These are phyloP conservation scores for Pelagomonas calceolata DNA, from an alignment of 108 stramenopile genomes.

Conservation along the genomic window DNA sequence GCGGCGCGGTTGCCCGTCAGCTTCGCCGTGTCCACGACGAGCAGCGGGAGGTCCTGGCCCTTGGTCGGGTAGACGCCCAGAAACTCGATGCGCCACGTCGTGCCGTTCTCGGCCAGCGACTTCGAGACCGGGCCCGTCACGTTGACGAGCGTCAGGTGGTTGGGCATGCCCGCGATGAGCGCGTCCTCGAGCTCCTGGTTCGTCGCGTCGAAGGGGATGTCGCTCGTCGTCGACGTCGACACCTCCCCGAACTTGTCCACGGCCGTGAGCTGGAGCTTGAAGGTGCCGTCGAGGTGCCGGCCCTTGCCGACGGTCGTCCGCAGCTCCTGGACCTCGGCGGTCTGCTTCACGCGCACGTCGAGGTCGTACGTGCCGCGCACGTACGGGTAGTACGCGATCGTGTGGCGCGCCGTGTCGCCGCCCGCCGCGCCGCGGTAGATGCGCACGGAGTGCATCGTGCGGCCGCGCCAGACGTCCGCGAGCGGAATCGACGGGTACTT, in stretches of 20 bases:
- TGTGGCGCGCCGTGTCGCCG: conserved; percentile 35
- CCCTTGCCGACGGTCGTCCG: conserved; percentile 12
- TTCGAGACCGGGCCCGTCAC: conserved; percentile 22
- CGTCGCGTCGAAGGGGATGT: conserved; percentile 27
- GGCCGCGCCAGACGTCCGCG: neutral
- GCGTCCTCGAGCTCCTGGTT: conserved; percentile 23
- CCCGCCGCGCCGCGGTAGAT: neutral
- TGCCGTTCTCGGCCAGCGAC: no score
- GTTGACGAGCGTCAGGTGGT: conserved; percentile 14
- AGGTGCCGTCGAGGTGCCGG: conserved; percentile 20
- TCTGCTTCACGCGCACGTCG: conserved; percentile 26
- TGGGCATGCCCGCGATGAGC: conserved; percentile 27
- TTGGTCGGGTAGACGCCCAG: no score
- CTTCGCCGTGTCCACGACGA: conserved; percentile 17
- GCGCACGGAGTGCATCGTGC: neutral
- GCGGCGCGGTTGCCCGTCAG: conserved; percentile 34
- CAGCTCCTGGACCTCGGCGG: conserved; percentile 43
- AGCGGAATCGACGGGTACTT: neutral
- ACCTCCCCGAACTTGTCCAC: conserved; percentile 7
- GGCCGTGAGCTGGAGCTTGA: conserved; percentile 8
- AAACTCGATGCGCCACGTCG: no score
- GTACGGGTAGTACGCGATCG: conserved; percentile 33
- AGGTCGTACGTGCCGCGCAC: conserved; percentile 44
- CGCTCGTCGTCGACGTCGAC: conserved; percentile 7
- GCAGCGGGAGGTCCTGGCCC: conserved; percentile 21